Base-by-base conservation (phyloP, 2,329 filamentous ascomycete species). In the Furcasterigmium furcatum region DNA sequence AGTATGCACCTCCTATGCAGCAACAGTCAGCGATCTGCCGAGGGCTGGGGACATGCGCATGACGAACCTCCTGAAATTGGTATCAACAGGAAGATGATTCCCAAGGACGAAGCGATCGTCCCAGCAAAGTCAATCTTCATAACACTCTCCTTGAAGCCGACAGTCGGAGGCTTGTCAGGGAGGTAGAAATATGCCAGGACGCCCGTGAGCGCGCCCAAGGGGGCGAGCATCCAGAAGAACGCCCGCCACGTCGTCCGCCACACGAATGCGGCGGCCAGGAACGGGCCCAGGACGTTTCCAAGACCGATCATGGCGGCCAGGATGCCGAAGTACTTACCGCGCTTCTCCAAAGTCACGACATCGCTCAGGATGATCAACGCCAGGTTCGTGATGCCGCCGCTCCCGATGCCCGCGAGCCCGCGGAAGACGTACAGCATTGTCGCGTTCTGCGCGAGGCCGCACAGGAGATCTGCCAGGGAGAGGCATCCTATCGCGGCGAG, bases 11-110 rank as follows among this genome's bases (percentile, higher is more conserved):
- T 10, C 58, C 58, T 58, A 48, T 18, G 7, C 24, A 27, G n/a
- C n/a, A n/a, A n/a, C n/a, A n/a, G n/a, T n/a, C n/a, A n/a, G n/a
- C n/a, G n/a, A n/a, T n/a, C n/a, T n/a, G n/a, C n/a, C n/a, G n/a
- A n/a, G n/a, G n/a, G n/a, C n/a, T n/a, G n/a, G n/a, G n/a, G n/a
- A n/a, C n/a, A n/a, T n/a, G n/a, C n/a, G n/a, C n/a, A n/a, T n/a
- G n/a, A n/a, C n/a, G n/a, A n/a, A n/a, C 77, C 80, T 14, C 80
- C 80, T 3, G 80, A 84, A 12, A 86, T 73, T 0, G 82, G 82
- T 38, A 87, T 81, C 18, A 86, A 66, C 3, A 86, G 53, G 12
- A 85, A 68, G 9, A 85, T 74, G 21, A 84, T 74, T 0, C 73
- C 80, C 7, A 73, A 62, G 0, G 77, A 78, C 4, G 74, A 77